Conservation (phyloP, 768 basidiomycete species). For the Mycena albidolilacea region DNA sequence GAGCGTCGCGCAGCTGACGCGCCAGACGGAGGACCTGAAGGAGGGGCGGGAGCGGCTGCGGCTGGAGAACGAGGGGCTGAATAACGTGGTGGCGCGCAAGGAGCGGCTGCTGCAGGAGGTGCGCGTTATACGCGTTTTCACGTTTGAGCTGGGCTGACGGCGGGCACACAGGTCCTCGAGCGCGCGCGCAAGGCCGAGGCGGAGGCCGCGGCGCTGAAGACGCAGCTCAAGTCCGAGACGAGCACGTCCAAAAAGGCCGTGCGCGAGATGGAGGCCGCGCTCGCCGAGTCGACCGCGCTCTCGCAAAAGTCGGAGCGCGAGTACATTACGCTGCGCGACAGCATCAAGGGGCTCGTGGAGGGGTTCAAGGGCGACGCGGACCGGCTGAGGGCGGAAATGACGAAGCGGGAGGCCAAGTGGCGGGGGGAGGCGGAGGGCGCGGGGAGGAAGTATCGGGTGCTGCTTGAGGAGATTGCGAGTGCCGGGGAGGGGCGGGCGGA, state of each 20-base stretch:
- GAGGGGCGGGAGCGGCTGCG: slow-evolving; percentile 87
- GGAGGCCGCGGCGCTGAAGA: slow-evolving; percentile 76
- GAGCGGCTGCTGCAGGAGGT: slow-evolving; percentile 91
- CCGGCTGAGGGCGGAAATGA: slow-evolving; percentile 80
- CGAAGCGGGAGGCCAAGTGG: slow-evolving; percentile 78
- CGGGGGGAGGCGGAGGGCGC: slow-evolving; percentile 76
- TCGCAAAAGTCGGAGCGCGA: slow-evolving; percentile 89
- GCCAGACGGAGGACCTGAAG: slow-evolving; percentile 91
- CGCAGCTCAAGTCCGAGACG: slow-evolving; percentile 82
- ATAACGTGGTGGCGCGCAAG: slow-evolving; percentile 90
- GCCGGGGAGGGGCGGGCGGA: slow-evolving; percentile 61
- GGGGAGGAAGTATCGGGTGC: slow-evolving; percentile 76
- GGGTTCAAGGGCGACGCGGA: slow-evolving; percentile 84
- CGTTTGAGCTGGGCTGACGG: too few relatives aligned
- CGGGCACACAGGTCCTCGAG: slow-evolving; percentile 71
- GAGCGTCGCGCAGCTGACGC: slow-evolving; percentile 85
- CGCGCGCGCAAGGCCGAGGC: slow-evolving; percentile 90
- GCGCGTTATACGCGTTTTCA: slow-evolving; percentile 28
- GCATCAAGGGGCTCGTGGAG: slow-evolving; percentile 79
- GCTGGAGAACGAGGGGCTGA: slow-evolving; percentile 89
- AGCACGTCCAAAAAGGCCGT: slow-evolving; percentile 80
- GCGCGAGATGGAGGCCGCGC: slow-evolving; percentile 84
- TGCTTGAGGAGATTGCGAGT: slow-evolving; percentile 74
- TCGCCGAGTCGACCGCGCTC: slow-evolving; percentile 81
- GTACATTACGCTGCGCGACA: slow-evolving; percentile 84